Evolutionary conservation across 2,329 filamentous ascomycete genomes (phyloP).

Genomic region (Escovopsis weberi): DNA sequence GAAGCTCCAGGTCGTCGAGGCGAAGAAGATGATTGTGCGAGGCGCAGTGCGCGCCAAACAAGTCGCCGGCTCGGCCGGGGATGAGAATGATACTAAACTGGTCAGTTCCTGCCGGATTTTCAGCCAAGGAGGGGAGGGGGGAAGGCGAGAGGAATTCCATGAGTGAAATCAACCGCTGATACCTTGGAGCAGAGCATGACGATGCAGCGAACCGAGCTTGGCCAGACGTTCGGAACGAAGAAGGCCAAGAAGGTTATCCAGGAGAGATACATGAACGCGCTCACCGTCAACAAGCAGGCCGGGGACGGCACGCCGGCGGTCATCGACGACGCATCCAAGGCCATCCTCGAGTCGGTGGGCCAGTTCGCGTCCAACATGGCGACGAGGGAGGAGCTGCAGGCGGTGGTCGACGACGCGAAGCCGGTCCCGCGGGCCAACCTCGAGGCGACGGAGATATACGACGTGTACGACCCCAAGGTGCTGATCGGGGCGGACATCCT

Average conservation of each 20-base stretch:
- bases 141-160: background rate
- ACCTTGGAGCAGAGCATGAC: slow-evolving; percentile 34
- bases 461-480: slow-evolving; percentile 55
- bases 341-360: slow-evolving; percentile 49
- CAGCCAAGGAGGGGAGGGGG: background rate
- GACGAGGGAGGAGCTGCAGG: slow-evolving; percentile 49
- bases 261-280: slow-evolving; percentile 56
- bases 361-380: slow-evolving; percentile 50
- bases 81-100: slow-evolving; percentile 8
- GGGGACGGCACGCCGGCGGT: slow-evolving; percentile 27
- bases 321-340: slow-evolving; percentile 39
- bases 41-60: slow-evolving; percentile 42
- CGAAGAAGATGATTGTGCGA: slow-evolving; percentile 48
- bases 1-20: slow-evolving; percentile 45
- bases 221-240: slow-evolving; percentile 70
- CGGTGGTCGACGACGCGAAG: slow-evolving; percentile 50
- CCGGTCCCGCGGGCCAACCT: slow-evolving; percentile 59
- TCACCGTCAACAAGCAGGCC: slow-evolving; percentile 29
- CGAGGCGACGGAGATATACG: slow-evolving; percentile 49
- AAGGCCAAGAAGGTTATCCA: slow-evolving; percentile 69
- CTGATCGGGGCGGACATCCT: slow-evolving; percentile 56
- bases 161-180: slow-evolving; percentile 2
- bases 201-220: slow-evolving; percentile 53
- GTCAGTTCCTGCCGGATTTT: background rate
- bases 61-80: slow-evolving; percentile 32